These are phyloP conservation scores for Bruguiera gymnorhiza DNA, from an alignment of 345 rosid species.

Conservation along the genomic window DNA sequence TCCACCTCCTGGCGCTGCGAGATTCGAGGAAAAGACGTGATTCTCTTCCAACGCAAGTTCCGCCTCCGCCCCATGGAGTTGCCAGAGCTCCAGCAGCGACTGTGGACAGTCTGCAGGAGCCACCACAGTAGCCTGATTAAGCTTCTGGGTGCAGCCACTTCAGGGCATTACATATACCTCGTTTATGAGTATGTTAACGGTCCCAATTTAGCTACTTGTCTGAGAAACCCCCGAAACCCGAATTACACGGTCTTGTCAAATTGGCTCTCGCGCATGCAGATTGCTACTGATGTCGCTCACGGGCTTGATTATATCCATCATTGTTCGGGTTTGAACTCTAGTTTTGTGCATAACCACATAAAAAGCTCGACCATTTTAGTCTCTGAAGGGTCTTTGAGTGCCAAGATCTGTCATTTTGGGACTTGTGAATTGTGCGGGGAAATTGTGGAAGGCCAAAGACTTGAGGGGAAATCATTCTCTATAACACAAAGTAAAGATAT, in stretches of 20 bases:
- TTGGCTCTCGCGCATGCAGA: slow-evolving; percentile 27
- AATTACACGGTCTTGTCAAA: slow-evolving; percentile 21
- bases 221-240: slow-evolving; percentile 22
- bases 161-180: slow-evolving; percentile 28
- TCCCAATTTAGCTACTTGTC: slow-evolving; percentile 25
- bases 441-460: neutral
- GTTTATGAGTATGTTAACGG: slow-evolving; percentile 26
- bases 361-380: slow-evolving; percentile 24
- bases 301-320: slow-evolving; percentile 31
- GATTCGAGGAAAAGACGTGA: slow-evolving; percentile 26
- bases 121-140: slow-evolving; percentile 65
- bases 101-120: slow-evolving; percentile 62
- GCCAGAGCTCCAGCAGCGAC: slow-evolving; percentile 44
- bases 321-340: slow-evolving; percentile 12
- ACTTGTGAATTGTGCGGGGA: slow-evolving; percentile 32
- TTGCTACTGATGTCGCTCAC: slow-evolving; percentile 26
- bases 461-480: neutral
- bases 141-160: slow-evolving; percentile 67
- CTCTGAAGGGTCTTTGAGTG: slow-evolving; percentile 17
- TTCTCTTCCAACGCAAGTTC: slow-evolving; percentile 26
- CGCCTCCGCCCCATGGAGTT: slow-evolving; percentile 43
- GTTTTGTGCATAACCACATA: slow-evolving; percentile 25
- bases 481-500: slow-evolving; percentile 12
- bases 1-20: slow-evolving; percentile 39
- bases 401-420: slow-evolving; percentile 34